These are phyloP conservation scores for Boletus rufocinnamomeus DNA, from an alignment of 768 basidiomycete genomes.

Conservation along the genomic window DNA sequence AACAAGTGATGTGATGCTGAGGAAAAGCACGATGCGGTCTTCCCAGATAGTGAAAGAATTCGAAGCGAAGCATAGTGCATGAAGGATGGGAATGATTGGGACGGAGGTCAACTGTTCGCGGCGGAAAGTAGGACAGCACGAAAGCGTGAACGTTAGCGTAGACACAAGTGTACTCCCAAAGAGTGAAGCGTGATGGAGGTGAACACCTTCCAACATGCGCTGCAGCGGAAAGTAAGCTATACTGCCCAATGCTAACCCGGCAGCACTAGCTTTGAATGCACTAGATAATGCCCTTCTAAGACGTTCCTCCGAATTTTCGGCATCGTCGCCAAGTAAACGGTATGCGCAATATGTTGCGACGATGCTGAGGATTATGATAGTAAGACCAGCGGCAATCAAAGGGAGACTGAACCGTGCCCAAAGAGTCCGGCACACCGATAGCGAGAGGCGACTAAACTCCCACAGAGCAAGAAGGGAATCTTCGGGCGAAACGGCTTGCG, in stretches of 20 bases:
- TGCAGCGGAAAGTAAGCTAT: conserved; percentile 36
- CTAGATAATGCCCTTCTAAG: conserved; percentile 34
- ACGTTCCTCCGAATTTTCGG: conserved; percentile 46
- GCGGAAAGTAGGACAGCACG: conserved; percentile 39
- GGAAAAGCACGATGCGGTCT: conserved; percentile 77
- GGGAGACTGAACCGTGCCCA: conserved; percentile 94
- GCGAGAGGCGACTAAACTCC: conserved; percentile 38
- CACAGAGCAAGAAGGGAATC: conserved; percentile 17
- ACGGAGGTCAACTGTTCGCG: conserved; percentile 30
- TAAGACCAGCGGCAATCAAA: conserved; percentile 74
- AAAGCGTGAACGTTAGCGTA: conserved; percentile 45
- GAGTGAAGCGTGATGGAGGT: conserved; percentile 49
- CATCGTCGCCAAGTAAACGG: conserved; percentile 43
- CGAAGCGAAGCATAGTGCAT: conserved; percentile 78
- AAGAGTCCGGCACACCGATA: conserved; percentile 70
- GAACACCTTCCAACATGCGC: conserved; percentile 46
- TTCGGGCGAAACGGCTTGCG: conserved; percentile 27
- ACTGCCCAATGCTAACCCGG: conserved; percentile 41
- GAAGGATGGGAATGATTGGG: conserved; percentile 60
- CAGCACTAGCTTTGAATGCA: conserved; percentile 37
- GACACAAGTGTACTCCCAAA: conserved; percentile 53
- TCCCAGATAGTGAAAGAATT: conserved; percentile 99
- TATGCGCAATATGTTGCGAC: conserved; percentile 60
- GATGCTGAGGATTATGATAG: conserved; percentile 56
- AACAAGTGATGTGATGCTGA: conserved; percentile 65